phyloP scores from a whole-genome alignment of 257 asterid genomes.

The Primulina tabacum region DNA sequence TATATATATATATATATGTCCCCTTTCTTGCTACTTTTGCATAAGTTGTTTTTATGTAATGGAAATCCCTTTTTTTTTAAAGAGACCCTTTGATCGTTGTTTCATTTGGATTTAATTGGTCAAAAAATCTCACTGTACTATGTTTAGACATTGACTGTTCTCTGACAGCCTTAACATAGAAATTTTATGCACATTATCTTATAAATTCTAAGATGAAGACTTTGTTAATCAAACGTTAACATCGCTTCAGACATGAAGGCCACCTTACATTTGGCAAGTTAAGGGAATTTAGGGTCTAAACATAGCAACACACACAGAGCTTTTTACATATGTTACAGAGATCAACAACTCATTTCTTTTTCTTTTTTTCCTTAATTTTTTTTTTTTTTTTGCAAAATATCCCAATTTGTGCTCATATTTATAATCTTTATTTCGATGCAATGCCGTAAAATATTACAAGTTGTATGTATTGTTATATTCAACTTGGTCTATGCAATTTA shows the following conservation, averaged over 20 bases:
- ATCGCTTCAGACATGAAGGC: constrained; percentile 22
- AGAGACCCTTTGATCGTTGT: constrained; percentile 20
- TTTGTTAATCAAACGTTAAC: constrained; percentile 32
- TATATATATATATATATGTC: constrained; percentile 12
- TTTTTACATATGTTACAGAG: no score
- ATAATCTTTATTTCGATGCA: no score
- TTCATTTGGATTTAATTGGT: constrained; percentile 20
- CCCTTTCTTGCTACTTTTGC: constrained; percentile 11
- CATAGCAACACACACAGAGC: constrained; percentile 8
- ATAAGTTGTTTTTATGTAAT: background rate
- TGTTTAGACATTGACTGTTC: constrained; percentile 25
- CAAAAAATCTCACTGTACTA: constrained; percentile 28
- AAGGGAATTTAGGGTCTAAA: constrained; percentile 30
- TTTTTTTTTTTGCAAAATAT: no score
- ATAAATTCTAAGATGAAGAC: constrained; percentile 29
- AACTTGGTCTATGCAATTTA: no score
- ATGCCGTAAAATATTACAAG: no score
- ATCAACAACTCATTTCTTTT: no score
- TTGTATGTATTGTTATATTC: no score
- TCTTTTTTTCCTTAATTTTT: no score
- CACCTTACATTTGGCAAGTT: constrained; percentile 36
- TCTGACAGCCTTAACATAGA: constrained; percentile 24
- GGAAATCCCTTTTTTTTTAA: background rate
- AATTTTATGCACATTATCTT: constrained; percentile 19
- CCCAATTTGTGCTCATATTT: no score